Evolutionary conservation across 2,329 filamentous ascomycete genomes (phyloP).

Genomic region (Epichloe sp.): DNA sequence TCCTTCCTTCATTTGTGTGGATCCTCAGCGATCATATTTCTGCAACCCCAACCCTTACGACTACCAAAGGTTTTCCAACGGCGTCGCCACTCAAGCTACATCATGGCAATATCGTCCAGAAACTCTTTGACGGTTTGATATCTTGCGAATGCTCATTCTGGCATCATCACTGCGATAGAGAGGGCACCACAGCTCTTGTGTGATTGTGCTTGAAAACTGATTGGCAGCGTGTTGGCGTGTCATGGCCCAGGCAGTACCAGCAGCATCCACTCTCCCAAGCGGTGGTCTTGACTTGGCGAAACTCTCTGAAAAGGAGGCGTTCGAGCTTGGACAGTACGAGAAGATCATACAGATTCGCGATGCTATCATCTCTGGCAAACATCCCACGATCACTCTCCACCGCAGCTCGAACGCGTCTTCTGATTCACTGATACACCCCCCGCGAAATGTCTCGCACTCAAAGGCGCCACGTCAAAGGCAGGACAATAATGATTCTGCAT

Average conservation of each 20-base stretch:
- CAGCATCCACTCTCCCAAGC: not conserved
- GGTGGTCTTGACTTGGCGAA: not conserved
- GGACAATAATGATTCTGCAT: not conserved
- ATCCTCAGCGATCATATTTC: not conserved
- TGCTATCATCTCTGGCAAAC: conserved; percentile 64
- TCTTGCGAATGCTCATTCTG: not conserved
- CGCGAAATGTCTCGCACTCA: not conserved
- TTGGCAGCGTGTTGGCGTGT: not conserved
- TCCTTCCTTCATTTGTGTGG: not conserved
- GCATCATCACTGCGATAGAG: not conserved
- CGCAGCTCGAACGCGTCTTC: conserved; percentile 21
- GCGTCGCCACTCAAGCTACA: not conserved
- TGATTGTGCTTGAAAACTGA: not conserved
- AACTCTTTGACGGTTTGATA: not conserved
- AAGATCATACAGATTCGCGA: conserved; percentile 74
- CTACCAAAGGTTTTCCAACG: not conserved
- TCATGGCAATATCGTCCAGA: not conserved
- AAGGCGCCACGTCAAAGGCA: not conserved
- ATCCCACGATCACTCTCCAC: conserved; percentile 48
- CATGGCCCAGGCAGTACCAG: conserved; percentile 4
- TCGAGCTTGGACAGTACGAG: conserved; percentile 57
- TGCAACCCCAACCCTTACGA: not conserved
- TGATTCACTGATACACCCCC: conserved; percentile 6
- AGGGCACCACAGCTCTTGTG: not conserved
- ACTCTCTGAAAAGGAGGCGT: conserved; percentile 33